Conservation (phyloP, 805 yeast species). For the Maudiozyma saulgeensis region DNA sequence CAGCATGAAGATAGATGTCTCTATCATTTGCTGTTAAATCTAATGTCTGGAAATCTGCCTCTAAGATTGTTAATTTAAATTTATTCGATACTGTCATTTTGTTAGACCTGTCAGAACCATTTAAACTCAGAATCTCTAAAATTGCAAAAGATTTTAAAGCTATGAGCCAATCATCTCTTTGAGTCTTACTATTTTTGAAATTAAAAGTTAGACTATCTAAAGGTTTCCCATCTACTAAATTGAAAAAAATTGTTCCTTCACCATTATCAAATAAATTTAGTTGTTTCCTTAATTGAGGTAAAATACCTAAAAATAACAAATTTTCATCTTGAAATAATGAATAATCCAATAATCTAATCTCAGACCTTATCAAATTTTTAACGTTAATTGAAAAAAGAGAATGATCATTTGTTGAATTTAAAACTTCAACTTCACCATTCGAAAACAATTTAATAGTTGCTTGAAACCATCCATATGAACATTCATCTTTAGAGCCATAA, state of each 20-base stretch:
- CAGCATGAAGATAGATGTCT: slow-evolving; percentile 43
- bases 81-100: slow-evolving; percentile 44
- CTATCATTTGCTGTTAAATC: background rate
- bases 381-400: slow-evolving; percentile 50
- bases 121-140: slow-evolving; percentile 34
- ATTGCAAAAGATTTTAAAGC: slow-evolving; percentile 55
- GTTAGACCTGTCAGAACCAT: slow-evolving; percentile 26
- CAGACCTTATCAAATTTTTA: slow-evolving; percentile 43
- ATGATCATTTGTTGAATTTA: slow-evolving; percentile 56
- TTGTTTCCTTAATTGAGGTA: slow-evolving; percentile 41
- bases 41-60: slow-evolving; percentile 43
- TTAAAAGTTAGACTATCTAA: slow-evolving; percentile 33
- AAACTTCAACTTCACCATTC: slow-evolving; percentile 50
- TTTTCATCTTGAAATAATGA: slow-evolving; percentile 53
- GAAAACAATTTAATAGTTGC: slow-evolving; percentile 63
- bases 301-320: slow-evolving; percentile 47
- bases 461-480: slow-evolving; percentile 51
- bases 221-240: background rate
- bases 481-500: slow-evolving; percentile 20
- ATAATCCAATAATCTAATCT: slow-evolving; percentile 53
- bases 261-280: slow-evolving; percentile 3
- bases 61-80: slow-evolving; percentile 50
- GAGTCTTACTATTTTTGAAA: slow-evolving; percentile 54
- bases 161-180: slow-evolving; percentile 70
- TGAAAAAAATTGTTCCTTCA: background rate